Evolutionary conservation across 371 early-diverging fungal genomes (phyloP).

Genomic region (Mortierella sp.): DNA sequence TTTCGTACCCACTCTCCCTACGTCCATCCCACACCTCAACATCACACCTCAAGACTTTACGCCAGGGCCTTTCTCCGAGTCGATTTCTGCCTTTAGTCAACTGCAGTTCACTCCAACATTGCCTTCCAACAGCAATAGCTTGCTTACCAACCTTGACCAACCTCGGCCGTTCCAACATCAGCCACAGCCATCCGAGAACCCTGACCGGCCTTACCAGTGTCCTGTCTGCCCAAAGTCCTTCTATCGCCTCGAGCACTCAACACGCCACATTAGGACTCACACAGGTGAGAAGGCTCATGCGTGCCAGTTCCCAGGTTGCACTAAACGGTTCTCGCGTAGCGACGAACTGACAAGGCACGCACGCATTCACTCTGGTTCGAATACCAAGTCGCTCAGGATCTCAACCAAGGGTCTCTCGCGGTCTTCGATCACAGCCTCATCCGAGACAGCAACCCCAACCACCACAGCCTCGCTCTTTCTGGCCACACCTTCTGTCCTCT

Average conservation of each 20-base stretch:
- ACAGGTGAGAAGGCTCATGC: slow-evolving; percentile 85
- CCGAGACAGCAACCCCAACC: not conserved
- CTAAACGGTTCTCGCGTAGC: slow-evolving; percentile 81
- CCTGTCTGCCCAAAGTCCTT: slow-evolving; percentile 78
- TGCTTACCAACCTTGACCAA: too few species aligned
- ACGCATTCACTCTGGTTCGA: slow-evolving; percentile 56
- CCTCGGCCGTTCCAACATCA: not conserved
- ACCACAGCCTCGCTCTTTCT: not conserved
- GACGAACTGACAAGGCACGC: slow-evolving; percentile 84
- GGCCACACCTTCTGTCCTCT: not conserved
- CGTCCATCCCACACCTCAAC: too few species aligned
- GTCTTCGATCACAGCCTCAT: not conserved
- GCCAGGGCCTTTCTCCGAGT: too few species aligned
- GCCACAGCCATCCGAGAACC: slow-evolving; percentile 18
- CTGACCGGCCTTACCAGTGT: slow-evolving; percentile 70
- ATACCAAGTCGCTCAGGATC: slow-evolving; percentile 6
- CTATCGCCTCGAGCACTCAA: slow-evolving; percentile 74
- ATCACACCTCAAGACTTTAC: too few species aligned
- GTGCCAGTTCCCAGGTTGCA: slow-evolving; percentile 72
- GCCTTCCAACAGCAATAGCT: too few species aligned
- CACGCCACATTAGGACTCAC: slow-evolving; percentile 84
- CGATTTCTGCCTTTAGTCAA: too few species aligned
- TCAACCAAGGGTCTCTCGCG: slow-evolving; percentile 3
- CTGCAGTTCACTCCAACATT: too few species aligned
- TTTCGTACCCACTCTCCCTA: too few species aligned